These are phyloP conservation scores for Artemisia annua DNA, from an alignment of 129 eudicot species.

Conservation along the genomic window DNA sequence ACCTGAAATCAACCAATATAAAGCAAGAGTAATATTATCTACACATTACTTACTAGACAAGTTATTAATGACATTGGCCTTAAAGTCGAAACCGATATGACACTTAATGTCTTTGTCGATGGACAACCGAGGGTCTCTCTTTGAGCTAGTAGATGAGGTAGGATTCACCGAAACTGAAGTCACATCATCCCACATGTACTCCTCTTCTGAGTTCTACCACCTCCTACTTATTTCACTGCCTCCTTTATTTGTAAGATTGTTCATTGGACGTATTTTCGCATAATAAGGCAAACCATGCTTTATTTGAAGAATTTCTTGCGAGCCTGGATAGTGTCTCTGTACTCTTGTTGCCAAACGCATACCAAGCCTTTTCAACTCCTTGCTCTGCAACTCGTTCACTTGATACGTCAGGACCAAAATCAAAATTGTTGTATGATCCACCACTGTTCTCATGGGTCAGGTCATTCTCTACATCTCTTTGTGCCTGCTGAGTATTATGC, in stretches of 20 bases:
- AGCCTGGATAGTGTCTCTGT: too few species aligned
- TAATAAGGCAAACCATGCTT: conserved; percentile 40
- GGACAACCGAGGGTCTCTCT: too few species aligned
- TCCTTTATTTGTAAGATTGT: conserved; percentile 21
- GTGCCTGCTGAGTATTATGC: conserved; percentile 51
- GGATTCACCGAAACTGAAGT: conserved; percentile 27
- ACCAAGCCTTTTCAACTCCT: conserved; percentile 50
- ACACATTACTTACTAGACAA: too few species aligned
- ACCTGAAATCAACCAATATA: too few species aligned
- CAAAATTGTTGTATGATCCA: conserved; percentile 46
- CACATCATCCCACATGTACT: conserved; percentile 80
- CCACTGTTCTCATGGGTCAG: conserved; percentile 44
- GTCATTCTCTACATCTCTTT: conserved; percentile 49
- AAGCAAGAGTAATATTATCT: too few species aligned
- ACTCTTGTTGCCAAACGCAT: too few species aligned
- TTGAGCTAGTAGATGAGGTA: too few species aligned
- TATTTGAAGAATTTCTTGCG: conserved; percentile 49
- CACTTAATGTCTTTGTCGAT: too few species aligned
- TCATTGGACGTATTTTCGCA: conserved; percentile 34
- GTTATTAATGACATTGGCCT: too few species aligned
- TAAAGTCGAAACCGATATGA: too few species aligned
- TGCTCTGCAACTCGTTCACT: too few species aligned
- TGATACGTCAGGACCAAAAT: conserved; percentile 43
- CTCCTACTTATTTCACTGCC: conserved; percentile 47
- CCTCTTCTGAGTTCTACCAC: conserved; percentile 88